A percentile compares a stretch with the other conserved stretches of the same genome.
Conservation (phyloP, 306 rosid species). For the Mimosa pudica region DNA sequence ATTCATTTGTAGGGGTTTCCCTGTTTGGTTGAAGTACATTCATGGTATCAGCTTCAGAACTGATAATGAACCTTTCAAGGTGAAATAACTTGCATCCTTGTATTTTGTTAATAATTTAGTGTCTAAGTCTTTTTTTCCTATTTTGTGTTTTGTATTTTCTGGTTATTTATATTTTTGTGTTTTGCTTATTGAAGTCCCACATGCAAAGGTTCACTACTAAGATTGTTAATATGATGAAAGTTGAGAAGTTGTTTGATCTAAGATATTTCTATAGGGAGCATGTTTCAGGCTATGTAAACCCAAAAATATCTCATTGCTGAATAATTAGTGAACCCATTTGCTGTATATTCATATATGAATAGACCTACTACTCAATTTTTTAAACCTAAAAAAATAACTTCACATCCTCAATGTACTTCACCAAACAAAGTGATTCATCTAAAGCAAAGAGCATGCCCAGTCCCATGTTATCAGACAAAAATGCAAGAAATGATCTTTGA, state of each 20-base stretch:
- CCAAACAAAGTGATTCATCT: neutral
- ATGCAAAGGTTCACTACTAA: conserved; percentile 85
- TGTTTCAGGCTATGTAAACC: too few species aligned
- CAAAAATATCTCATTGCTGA: too few species aligned
- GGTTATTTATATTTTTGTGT: conserved; percentile 33
- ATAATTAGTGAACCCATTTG: too few species aligned
- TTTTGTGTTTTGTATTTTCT: conserved; percentile 9
- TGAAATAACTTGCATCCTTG: conserved; percentile 35
- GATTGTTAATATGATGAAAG: conserved; percentile 96
- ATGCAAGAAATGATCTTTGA: neutral
- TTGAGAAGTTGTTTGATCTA: conserved; percentile 82
- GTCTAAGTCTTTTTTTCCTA: neutral
- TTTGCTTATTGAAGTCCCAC: conserved; percentile 55
- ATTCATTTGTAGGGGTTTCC: conserved; percentile 74
- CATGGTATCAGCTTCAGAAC: conserved; percentile 93
- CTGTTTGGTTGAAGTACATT: conserved; percentile 97
- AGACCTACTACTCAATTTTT: neutral
- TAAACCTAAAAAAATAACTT: neutral
- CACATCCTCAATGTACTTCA: neutral
- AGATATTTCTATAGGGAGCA: too few species aligned
- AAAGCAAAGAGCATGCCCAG: neutral
- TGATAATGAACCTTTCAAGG: conserved; percentile 94
- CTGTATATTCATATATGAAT: too few species aligned
- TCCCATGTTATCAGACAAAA: neutral
- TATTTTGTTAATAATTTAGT: neutral